Evolutionary conservation across 1,139 yeast genomes (phyloP).

Genomic region (Kazachstania sp.): DNA sequence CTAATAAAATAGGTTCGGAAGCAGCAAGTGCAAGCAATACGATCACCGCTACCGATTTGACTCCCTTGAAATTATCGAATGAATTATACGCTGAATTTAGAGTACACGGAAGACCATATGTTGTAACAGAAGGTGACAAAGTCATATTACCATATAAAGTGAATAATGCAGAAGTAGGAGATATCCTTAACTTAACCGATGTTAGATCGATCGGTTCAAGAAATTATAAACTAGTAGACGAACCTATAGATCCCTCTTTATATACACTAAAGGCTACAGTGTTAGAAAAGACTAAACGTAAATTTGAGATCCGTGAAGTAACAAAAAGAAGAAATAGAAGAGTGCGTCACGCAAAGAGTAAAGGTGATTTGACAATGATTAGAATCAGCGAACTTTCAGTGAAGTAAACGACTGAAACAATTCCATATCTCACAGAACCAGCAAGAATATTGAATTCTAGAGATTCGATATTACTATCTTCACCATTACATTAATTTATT

Average conservation of each 20-base stretch:
- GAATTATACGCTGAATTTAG: constrained; percentile 74
- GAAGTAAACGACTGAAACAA: constrained; percentile 24
- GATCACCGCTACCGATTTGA: constrained; percentile 31
- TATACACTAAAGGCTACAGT: constrained; percentile 68
- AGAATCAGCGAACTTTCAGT: constrained; percentile 65
- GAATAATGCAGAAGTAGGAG: constrained; percentile 74
- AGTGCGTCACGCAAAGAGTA: constrained; percentile 65
- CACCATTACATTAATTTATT: too few species aligned
- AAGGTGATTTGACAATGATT: constrained; percentile 73
- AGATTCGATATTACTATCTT: too few species aligned
- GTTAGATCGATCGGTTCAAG: constrained; percentile 81
- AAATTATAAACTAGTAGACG: constrained; percentile 58
- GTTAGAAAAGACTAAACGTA: constrained; percentile 78
- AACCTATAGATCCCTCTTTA: constrained; percentile 44
- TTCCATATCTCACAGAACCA: not conserved
- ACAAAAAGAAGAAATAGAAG: constrained; percentile 80
- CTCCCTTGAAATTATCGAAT: constrained; percentile 57
- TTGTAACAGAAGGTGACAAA: constrained; percentile 86
- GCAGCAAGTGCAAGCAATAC: too few species aligned
- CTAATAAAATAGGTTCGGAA: too few species aligned
- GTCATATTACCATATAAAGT: constrained; percentile 69
- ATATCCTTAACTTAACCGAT: constrained; percentile 58
- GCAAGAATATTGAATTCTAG: too few species aligned
- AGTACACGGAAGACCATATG: constrained; percentile 75
- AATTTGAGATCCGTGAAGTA: constrained; percentile 57